Percentiles rank a stretch among this genome's conserved stretches.
Evolutionary conservation across 1,139 yeast species (phyloP).

Genomic region (Kodamaea suecica): DNA sequence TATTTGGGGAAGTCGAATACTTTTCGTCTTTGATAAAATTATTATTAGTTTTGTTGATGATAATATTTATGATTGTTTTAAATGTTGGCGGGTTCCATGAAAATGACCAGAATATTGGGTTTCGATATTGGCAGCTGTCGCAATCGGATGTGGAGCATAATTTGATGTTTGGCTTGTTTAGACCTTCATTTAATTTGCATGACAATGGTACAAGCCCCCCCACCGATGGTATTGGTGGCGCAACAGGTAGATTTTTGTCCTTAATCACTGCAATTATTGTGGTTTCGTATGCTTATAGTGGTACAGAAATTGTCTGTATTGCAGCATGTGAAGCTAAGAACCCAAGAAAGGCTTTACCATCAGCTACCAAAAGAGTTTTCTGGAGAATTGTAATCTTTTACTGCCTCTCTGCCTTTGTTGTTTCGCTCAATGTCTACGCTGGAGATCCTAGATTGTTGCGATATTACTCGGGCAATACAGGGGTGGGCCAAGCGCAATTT

Average conservation of each 20-base stretch:
- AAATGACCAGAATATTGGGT: constrained; percentile 48
- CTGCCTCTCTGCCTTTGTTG: constrained; percentile 65
- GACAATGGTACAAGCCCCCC: constrained; percentile 49
- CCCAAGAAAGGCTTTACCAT: constrained; percentile 75
- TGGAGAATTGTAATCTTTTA: constrained; percentile 70
- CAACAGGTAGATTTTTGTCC: constrained; percentile 61
- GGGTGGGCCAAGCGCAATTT: constrained; percentile 24
- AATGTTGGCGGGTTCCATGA: constrained; percentile 52
- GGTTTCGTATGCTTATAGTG: constrained; percentile 72
- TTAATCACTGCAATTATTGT: constrained; percentile 60
- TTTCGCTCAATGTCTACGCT: constrained; percentile 67
- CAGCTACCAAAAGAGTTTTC: constrained; percentile 72
- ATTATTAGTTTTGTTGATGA: constrained; percentile 50
- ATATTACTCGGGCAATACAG: constrained; percentile 42
- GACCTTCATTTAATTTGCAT: constrained; percentile 61
- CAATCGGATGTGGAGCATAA: constrained; percentile 49
- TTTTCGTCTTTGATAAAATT: constrained; percentile 59
- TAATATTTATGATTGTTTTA: constrained; percentile 61
- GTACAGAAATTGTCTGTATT: constrained; percentile 78
- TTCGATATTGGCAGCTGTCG: constrained; percentile 59
- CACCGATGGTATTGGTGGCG: constrained; percentile 56
- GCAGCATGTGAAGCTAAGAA: constrained; percentile 86
- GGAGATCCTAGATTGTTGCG: constrained; percentile 71
- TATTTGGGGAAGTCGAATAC: constrained; percentile 76
- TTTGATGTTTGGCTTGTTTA: constrained; percentile 65